Evolutionary conservation across 2,329 filamentous ascomycete species (phyloP).

Genomic region (Colletotrichum plurivorum): DNA sequence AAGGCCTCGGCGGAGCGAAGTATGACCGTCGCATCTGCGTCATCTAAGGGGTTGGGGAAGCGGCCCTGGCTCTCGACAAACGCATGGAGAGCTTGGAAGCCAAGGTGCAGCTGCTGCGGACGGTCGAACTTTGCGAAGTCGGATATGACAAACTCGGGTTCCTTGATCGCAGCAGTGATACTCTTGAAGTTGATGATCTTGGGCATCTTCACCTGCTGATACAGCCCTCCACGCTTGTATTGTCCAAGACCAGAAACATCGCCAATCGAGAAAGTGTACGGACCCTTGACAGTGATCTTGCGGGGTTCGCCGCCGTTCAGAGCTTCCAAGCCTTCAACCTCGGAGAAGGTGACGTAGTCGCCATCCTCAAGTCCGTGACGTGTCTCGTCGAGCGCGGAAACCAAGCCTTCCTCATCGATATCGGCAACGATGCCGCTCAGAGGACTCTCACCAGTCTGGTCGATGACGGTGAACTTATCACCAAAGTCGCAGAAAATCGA

Average conservation of each 20-base stretch:
- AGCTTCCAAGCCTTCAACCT: conserved; percentile 91
- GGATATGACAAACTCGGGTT: conserved; percentile 90
- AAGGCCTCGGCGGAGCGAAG: conserved; percentile 82
- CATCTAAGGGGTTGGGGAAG: conserved; percentile 86
- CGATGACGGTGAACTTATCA: conserved; percentile 90
- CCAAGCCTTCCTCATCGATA: conserved; percentile 90
- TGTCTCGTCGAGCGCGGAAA: conserved; percentile 94
- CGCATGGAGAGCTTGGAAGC: conserved; percentile 91
- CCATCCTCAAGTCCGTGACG: conserved; percentile 96
- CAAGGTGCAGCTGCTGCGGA: conserved; percentile 90
- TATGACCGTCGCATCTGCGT: conserved; percentile 85
- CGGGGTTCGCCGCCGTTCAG: conserved; percentile 87
- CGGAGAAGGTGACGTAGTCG: conserved; percentile 95
- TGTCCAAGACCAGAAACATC: conserved; percentile 89
- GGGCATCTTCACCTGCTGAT: conserved; percentile 98
- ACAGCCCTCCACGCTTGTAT: conserved; percentile 91
- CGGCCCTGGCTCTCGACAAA: conserved; percentile 83
- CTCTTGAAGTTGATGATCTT: conserved; percentile 92
- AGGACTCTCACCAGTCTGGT: conserved; percentile 91
- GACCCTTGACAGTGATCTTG: conserved; percentile 94
- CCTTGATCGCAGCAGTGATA: conserved; percentile 82
- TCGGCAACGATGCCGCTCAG: conserved; percentile 89
- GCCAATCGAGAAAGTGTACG: conserved; percentile 97
- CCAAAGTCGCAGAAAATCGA: conserved; percentile 98
- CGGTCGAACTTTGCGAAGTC: conserved; percentile 99